These are phyloP conservation scores for Capsicum chinense DNA, from an alignment of 257 asterid species.

Conservation along the genomic window DNA sequence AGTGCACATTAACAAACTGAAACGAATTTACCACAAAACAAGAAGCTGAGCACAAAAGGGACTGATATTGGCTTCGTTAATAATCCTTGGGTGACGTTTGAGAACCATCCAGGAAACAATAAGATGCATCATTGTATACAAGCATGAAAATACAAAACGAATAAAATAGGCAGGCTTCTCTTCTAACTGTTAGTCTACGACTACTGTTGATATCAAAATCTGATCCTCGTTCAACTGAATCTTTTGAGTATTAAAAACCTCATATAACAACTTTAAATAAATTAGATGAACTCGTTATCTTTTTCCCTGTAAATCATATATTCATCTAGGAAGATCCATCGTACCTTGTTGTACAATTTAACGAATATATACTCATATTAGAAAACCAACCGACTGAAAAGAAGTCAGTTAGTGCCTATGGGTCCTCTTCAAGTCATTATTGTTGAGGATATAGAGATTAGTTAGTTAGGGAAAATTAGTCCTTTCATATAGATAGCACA, in stretches of 20 bases:
- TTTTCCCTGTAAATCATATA: not conserved
- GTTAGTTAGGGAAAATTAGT: too few relatives aligned
- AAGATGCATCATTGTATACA: not conserved
- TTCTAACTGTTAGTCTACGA: not conserved
- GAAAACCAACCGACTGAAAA: not conserved
- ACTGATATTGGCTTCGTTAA: not conserved
- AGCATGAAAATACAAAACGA: not conserved
- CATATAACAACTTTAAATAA: too few relatives aligned
- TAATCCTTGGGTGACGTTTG: not conserved
- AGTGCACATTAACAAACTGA: conserved; percentile 1
- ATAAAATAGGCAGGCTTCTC: not conserved
- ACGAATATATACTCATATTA: too few relatives aligned
- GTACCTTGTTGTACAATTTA: not conserved
- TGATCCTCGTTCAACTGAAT: not conserved
- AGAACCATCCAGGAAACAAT: not conserved
- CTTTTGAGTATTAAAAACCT: not conserved
- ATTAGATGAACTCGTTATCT: too few relatives aligned
- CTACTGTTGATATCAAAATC: not conserved
- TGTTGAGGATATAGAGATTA: too few relatives aligned
- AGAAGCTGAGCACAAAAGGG: not conserved
- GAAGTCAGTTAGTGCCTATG: not conserved
- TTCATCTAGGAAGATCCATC: not conserved
- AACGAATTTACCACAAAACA: not conserved
- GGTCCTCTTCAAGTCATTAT: not conserved
- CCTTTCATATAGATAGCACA: too few relatives aligned